Conservation (phyloP, 345 rosid species). For the Citrus glauca region DNA sequence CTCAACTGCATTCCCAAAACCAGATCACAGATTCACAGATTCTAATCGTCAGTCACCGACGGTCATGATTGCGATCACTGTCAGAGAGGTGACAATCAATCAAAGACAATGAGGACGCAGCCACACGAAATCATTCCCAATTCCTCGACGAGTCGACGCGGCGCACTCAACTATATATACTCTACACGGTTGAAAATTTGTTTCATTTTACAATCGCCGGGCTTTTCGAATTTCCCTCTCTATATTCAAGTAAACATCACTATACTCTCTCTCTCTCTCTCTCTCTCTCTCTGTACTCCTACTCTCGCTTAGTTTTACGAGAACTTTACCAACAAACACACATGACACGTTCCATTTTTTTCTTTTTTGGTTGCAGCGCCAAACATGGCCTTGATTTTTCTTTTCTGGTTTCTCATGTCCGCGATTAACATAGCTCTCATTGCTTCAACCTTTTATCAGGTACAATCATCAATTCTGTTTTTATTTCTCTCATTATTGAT, state of each 20-base stretch:
- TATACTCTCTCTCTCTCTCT: neutral
- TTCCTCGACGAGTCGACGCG: neutral
- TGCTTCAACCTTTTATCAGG: conserved; percentile 70
- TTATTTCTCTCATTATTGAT: no score
- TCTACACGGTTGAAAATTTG: neutral
- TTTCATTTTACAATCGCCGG: neutral
- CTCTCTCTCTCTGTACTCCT: neutral
- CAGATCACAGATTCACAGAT: neutral
- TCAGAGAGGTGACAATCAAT: neutral
- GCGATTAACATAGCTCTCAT: conserved; percentile 56
- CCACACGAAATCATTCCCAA: neutral
- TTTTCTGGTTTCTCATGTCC: conserved; percentile 54
- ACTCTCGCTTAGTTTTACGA: neutral
- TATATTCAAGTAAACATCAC: neutral
- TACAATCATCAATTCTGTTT: conserved; percentile 7
- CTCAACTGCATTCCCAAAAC: neutral
- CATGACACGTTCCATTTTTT: neutral
- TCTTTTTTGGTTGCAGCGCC: neutral
- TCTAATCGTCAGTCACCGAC: neutral
- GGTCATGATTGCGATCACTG: neutral
- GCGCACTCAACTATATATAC: neutral
- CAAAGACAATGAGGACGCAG: neutral
- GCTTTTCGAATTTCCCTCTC: neutral
- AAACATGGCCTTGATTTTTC: conserved; percentile 12
- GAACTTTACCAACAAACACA: neutral